Base-by-base conservation (phyloP, 768 basidiomycete species). In the Infundibulicybe gibba region DNA sequence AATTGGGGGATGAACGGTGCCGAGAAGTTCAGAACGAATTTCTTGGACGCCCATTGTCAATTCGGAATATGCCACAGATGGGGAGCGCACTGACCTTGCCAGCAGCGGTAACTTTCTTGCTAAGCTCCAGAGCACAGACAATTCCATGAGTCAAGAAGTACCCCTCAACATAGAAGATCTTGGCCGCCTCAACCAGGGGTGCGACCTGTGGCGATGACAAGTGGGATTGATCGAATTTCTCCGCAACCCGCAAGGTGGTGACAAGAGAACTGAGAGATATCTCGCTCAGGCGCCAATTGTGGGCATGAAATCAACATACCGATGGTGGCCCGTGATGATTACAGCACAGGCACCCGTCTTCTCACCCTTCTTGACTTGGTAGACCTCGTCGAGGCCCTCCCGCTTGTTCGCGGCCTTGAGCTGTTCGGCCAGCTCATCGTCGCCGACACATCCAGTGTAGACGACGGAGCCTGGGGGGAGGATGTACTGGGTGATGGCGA, bases 301-400 rank as follows among this genome's bases (percentile, higher is more conserved):
- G 16, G 35, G 41, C 15, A 31, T 32, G 32, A 16, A 40, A 31
- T 40, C 14, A 3, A 40, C 78, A 25, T 52, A 93, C 90, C 95
- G 81, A 67, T 97, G 61, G 69, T 97, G 93, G 39, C 88, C 91
- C 43, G 94, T 97, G 67, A 98, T 81, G 55, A 99, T 68, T 53
- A 98, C 97, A 13, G 91, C 95, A 62, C 97, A 99, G 44, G 97
- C 94, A 48, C 97, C 97, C 5, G 97, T 98, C 68, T 90, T 83
- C 62, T 85, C 83, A 49, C 85, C 87, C 52, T 86, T 73, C 64
- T 86, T 85, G 58, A 98, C 91, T 57, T 84, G 86, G 68, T 98
- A 99, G 3, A 87, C 87, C 53, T 94, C 79, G 49, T 82, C 72
- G 49, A 99, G 79, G 11, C 92, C 93, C 69, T 97, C 97, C 44